Conservation (phyloP, 441 rosid genomes). For the Pelargonium fulgidum region DNA sequence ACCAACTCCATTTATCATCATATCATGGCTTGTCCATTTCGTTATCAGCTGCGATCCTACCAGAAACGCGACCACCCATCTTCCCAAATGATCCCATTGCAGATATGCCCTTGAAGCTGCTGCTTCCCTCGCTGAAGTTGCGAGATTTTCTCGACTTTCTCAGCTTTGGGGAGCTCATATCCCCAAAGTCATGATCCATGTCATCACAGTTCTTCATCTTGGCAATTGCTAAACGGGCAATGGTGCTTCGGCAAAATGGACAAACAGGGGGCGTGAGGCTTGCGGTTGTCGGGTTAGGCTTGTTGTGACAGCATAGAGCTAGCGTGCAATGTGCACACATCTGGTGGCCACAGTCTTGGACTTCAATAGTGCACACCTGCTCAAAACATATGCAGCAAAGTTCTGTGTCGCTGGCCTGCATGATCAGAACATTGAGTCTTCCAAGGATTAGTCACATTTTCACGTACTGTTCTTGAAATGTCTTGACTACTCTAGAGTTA, state of each 20-base stretch:
- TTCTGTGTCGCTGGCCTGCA: conserved; percentile 70
- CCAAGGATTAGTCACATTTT: background rate
- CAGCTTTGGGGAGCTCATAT: conserved; percentile 50
- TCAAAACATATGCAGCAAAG: conserved; percentile 95
- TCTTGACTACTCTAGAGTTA: background rate
- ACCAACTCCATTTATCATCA: background rate
- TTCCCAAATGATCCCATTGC: conserved; percentile 55
- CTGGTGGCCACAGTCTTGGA: conserved; percentile 84
- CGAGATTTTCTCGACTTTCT: conserved; percentile 58
- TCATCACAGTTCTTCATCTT: conserved; percentile 40
- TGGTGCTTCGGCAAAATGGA: conserved; percentile 90
- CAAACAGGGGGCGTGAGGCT: conserved; percentile 73
- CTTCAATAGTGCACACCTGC: conserved; percentile 85
- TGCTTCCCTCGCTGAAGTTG: conserved; percentile 81
- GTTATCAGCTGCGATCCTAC: conserved; percentile 62
- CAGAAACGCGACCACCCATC: conserved; percentile 75
- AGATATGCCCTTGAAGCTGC: conserved; percentile 84
- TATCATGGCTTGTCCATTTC: conserved; percentile 50
- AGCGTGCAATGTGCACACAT: conserved; percentile 95
- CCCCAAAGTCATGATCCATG: conserved; percentile 41
- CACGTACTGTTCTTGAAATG: background rate
- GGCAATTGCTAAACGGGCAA: conserved; percentile 56
- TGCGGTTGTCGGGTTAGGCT: conserved; percentile 84
- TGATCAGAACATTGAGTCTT: conserved; percentile 7
- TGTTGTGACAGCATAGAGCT: conserved; percentile 90